Conservation (phyloP, 2,329 filamentous ascomycete genomes). For the Monilinia aucupariae region DNA sequence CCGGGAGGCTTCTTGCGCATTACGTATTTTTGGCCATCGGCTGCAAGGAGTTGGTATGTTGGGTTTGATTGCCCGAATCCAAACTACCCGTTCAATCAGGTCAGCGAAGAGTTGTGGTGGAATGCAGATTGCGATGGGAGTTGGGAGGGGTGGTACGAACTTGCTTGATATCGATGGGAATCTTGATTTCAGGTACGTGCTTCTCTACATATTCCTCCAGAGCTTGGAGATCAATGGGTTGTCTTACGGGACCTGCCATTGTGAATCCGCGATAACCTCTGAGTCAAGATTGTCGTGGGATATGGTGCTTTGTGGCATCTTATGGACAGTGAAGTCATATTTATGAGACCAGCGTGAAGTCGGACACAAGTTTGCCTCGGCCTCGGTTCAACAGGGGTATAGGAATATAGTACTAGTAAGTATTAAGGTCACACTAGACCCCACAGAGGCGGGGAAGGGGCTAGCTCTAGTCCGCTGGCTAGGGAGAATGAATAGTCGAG, state of each 20-base stretch:
- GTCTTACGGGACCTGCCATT: slow-evolving; percentile 84
- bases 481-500: too few relatives aligned
- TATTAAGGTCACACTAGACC: slow-evolving; percentile 5
- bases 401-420: too few relatives aligned
- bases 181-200: slow-evolving; percentile 77
- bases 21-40: slow-evolving; percentile 68
- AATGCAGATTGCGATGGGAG: background rate
- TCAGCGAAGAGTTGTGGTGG: background rate
- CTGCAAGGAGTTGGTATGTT: slow-evolving; percentile 82
- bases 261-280: slow-evolving; percentile 8
- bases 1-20: slow-evolving; percentile 98
- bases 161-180: slow-evolving; percentile 84
- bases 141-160: slow-evolving; percentile 40
- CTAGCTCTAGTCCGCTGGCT: too few relatives aligned
- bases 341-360: background rate
- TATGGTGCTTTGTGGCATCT: background rate
- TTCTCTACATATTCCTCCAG: slow-evolving; percentile 72
- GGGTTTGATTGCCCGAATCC: slow-evolving; percentile 97
- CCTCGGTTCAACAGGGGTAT: slow-evolving; percentile 13
- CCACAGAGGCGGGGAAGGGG: slow-evolving; percentile 6
- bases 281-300: background rate
- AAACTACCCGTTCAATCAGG: slow-evolving; percentile 54
- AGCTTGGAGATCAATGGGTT: slow-evolving; percentile 78
- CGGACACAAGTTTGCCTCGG: slow-evolving; percentile 11
- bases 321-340: background rate